phyloP scores from a whole-genome alignment of 768 basidiomycete genomes.

The Termitomyces sp. region DNA sequence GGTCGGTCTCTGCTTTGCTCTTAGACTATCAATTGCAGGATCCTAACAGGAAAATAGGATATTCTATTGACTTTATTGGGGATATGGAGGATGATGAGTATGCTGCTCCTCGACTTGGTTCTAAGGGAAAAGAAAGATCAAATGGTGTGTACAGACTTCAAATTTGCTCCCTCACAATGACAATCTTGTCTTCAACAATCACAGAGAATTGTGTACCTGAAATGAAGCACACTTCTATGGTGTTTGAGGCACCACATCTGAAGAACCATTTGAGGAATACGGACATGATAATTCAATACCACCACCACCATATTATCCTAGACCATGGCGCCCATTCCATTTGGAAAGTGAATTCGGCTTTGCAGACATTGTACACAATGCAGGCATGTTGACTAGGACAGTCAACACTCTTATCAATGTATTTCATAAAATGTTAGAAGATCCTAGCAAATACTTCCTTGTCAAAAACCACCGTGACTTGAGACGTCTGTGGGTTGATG shows the following conservation, averaged over 20 bases:
- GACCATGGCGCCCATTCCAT: no score
- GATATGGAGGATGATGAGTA: neutral
- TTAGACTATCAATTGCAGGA: neutral
- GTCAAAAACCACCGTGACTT: slow-evolving; percentile 19
- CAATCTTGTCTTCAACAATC: neutral
- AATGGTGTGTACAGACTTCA: neutral
- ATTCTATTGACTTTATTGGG: neutral
- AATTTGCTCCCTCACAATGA: neutral
- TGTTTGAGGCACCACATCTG: neutral
- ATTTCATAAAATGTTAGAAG: slow-evolving; percentile 7
- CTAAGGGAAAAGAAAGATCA: neutral
- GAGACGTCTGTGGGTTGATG: slow-evolving; percentile 15
- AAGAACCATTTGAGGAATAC: no score
- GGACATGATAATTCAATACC: no score
- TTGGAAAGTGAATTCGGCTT: no score
- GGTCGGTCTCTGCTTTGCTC: neutral
- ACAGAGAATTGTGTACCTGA: neutral
- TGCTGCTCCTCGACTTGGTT: neutral
- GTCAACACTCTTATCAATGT: slow-evolving; percentile 10
- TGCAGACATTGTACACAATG: no score
- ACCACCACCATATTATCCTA: no score
- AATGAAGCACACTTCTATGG: neutral
- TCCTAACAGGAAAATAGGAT: neutral
- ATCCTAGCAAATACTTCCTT: slow-evolving; percentile 12
- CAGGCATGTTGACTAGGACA: no score